Base-by-base conservation (phyloP, 2,329 filamentous ascomycete species). In the Penicillium glabrum region DNA sequence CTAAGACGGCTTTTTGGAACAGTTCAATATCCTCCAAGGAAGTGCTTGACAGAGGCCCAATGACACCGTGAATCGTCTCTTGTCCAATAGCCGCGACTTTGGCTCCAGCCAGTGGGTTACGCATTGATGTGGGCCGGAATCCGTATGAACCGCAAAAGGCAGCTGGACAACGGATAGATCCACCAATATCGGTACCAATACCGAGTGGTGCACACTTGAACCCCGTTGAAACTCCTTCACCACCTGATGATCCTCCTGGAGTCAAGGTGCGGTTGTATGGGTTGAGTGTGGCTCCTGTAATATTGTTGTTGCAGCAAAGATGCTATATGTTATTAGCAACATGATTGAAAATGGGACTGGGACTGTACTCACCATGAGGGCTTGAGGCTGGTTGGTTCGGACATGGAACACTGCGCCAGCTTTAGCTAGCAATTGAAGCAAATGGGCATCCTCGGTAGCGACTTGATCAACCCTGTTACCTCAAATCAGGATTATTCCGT, bases 161-260 rank as follows among this genome's bases (percentile, higher is more conserved):
- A 1, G 79, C 77, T 0, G 79, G 79, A 4, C 71, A 69, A 8
- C 79, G 72, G 26, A 81, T 75, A 7, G 76, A 79, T 3, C 79
- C 79, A 0, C 77, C 79, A 16, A 81, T 79, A 54, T 82, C 79
- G 6, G 76, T 78, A 2, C 79, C 79, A 21, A 81, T 65, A 5
- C 77, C 78, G 29, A 80, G 58, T 1, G 71, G 69, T 5, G 75
- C 74, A 31, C 77, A 77, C 43, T 71, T 68, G 29, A 80, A 75
- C 1, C 74, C 75, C 41, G 76, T 67, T 2, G 77, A 72, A 7
- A 75, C 75, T 1, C 76, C 76, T 51, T 80, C 78, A 9, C 77
- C 78, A 5, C 78, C 78, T 3, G 75, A 78, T 0, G 76, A 77
- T 1, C 78, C 78, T 1, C 78, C 78, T 0, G 72, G 69, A 0